Conservation (phyloP, 768 basidiomycete genomes). For the Tylopilus sp. region DNA sequence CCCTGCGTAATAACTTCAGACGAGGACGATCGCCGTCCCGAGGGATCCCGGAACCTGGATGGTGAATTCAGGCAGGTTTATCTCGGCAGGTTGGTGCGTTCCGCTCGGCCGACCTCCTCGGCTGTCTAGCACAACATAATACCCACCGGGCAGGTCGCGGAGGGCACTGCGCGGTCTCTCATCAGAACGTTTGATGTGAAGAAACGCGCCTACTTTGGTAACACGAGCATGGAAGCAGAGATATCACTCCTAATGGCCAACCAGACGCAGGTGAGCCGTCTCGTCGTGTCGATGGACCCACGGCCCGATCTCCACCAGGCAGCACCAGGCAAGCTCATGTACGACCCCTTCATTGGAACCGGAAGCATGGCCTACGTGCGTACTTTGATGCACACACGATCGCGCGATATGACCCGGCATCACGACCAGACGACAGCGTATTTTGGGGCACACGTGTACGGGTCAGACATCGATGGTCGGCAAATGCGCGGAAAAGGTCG, state of each 20-base stretch:
- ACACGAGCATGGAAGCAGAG: slow-evolving; percentile 97
- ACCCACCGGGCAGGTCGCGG: slow-evolving; percentile 40
- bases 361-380: slow-evolving; percentile 86
- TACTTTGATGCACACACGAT: slow-evolving; percentile 1
- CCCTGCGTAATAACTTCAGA: slow-evolving; percentile 35
- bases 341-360: slow-evolving; percentile 95
- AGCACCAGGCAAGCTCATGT: slow-evolving; percentile 83
- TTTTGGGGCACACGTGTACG: slow-evolving; percentile 84
- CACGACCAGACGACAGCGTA: slow-evolving; percentile 68
- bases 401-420: neutral
- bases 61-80: slow-evolving; percentile 69
- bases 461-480: slow-evolving; percentile 95
- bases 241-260: slow-evolving; percentile 96
- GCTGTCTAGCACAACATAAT: neutral
- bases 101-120: neutral
- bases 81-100: slow-evolving; percentile 84
- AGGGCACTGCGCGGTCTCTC: slow-evolving; percentile 66
- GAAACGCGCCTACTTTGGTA: slow-evolving; percentile 86
- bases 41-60: slow-evolving; percentile 55
- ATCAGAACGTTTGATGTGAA: slow-evolving; percentile 81
- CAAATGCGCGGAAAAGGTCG: slow-evolving; percentile 94
- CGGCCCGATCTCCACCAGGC: slow-evolving; percentile 47
- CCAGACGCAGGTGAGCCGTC: slow-evolving; percentile 73
- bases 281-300: neutral
- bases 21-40: slow-evolving; percentile 45